These are phyloP conservation scores for Cladosporium sp. DNA, from an alignment of 2,329 filamentous ascomycete species.

Conservation along the genomic window DNA sequence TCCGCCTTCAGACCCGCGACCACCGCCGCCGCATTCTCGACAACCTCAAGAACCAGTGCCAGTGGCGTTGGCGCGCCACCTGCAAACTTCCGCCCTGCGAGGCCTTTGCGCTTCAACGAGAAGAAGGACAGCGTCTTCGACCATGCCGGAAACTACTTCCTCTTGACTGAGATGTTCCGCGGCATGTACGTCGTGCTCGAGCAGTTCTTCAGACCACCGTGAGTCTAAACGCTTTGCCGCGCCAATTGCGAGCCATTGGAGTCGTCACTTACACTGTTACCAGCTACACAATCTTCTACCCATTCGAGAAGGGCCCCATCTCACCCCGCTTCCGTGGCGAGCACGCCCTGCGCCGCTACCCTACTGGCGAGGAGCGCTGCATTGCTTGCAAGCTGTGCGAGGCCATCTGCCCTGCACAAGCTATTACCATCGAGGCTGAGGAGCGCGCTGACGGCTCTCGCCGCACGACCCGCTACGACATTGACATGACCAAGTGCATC, in stretches of 20 bases:
- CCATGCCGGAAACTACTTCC: constrained; percentile 86
- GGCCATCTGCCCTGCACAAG: constrained; percentile 94
- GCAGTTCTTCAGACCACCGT: constrained; percentile 98
- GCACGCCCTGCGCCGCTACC: constrained; percentile 92
- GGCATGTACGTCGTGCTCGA: constrained; percentile 98
- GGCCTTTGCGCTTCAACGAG: constrained; percentile 74
- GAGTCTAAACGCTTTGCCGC: constrained; percentile 45
- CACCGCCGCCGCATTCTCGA: constrained; percentile 59
- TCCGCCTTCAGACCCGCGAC: constrained; percentile 38
- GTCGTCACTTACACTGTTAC: constrained; percentile 12
- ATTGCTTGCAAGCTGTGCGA: constrained; percentile 99
- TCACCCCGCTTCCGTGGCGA: constrained; percentile 97
- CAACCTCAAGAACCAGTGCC: constrained; percentile 57
- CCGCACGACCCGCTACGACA: constrained; percentile 95
- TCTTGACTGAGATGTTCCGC: constrained; percentile 90
- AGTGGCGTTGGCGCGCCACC: constrained; percentile 75
- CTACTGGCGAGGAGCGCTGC: constrained; percentile 95
- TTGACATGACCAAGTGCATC: constrained; percentile 99
- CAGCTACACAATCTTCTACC: constrained; percentile 97
- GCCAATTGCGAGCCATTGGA: background rate
- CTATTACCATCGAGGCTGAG: constrained; percentile 98
- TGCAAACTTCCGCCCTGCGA: constrained; percentile 72
- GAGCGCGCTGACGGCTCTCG: constrained; percentile 94
- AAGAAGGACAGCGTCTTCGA: constrained; percentile 72
- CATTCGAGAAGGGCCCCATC: constrained; percentile 98